Evolutionary conservation across 139 green algal genomes (phyloP), one percentile per base, ranked within the genome.

Genomic region (Desmodesmus armatus): DNA sequence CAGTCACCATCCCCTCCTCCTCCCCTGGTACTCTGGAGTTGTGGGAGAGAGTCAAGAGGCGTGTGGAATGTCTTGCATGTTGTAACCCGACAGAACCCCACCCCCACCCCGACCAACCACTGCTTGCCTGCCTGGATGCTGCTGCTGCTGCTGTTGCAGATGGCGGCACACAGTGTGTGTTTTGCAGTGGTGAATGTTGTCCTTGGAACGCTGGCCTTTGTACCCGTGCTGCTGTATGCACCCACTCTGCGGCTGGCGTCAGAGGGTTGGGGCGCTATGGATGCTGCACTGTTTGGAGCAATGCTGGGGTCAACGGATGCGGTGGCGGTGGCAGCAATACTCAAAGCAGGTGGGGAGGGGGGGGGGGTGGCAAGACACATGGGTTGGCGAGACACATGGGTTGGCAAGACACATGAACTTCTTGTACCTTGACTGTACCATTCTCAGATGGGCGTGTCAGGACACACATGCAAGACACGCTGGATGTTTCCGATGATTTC

Each of bases 221-320:
- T 93, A 2, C 89, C 91, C 6, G 49, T 93, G 43, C 87, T 95
- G 87, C 87, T 93, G 43, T 92, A 90, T 40, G 88, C 72, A 3
- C n/a, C n/a, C n/a, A n/a, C n/a, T n/a, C 55, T 94, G 33, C 65
- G 78, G 27, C 80, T 94, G 31, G 81, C 69, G 2, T 5, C 37
- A 27, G 62, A 80, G 27, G 90, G 88, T 47, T 95, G 92, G 92
- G 76, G 76, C n/a, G 88, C 90, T 83, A 78, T 89, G 5, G 87
- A 95, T 79, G 87, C 80, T 9, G 91, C 88, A 15, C 84, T 95
- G 40, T 94, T 95, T 80, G 85, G 83, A 25, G 84, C 85, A 23
- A 95, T 94, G 88, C 60, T 95, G 19, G 91, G 88, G 3, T 87
- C 76, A 0, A 95, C 92, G 21, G 92, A 95, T 78, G 90, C 92